A percentile compares a stretch with the other conserved stretches of the same genome.
These are phyloP conservation scores for Komagataella kurtzmanii DNA, from an alignment of 805 yeast species.

Conservation along the genomic window DNA sequence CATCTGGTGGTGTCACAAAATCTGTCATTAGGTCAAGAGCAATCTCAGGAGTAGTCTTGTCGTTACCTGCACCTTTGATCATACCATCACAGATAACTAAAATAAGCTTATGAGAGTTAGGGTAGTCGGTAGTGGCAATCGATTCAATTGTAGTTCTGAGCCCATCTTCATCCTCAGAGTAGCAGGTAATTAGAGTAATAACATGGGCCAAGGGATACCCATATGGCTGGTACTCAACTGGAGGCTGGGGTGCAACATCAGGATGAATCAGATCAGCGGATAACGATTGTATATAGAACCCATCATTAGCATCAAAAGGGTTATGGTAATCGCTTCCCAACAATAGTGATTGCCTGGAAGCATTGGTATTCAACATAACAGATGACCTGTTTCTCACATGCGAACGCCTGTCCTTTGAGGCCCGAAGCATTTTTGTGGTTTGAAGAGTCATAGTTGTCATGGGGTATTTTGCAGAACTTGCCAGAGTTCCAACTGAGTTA, in stretches of 20 bases:
- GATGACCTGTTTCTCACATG: neutral
- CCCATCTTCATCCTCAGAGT: constrained; percentile 85
- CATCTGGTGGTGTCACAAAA: constrained; percentile 54
- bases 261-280: constrained; percentile 53
- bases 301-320: neutral
- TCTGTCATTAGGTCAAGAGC: constrained; percentile 79
- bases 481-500: neutral
- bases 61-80: constrained; percentile 91
- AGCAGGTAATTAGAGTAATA: constrained; percentile 77
- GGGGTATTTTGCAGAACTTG: neutral
- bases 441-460: neutral
- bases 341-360: neutral
- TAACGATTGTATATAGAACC: constrained; percentile 22
- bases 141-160: constrained; percentile 85
- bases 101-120: constrained; percentile 85
- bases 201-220: constrained; percentile 68
- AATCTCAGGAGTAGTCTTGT: constrained; percentile 77
- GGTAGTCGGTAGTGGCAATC: constrained; percentile 87
- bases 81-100: constrained; percentile 87
- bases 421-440: neutral
- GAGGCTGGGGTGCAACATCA: constrained; percentile 84
- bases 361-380: neutral
- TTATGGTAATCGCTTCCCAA: neutral
- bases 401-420: neutral
- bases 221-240: constrained; percentile 76